Evolutionary conservation across 441 rosid genomes (phyloP), one percentile per base, ranked within the genome.

Genomic region (Corymbia calophylla): DNA sequence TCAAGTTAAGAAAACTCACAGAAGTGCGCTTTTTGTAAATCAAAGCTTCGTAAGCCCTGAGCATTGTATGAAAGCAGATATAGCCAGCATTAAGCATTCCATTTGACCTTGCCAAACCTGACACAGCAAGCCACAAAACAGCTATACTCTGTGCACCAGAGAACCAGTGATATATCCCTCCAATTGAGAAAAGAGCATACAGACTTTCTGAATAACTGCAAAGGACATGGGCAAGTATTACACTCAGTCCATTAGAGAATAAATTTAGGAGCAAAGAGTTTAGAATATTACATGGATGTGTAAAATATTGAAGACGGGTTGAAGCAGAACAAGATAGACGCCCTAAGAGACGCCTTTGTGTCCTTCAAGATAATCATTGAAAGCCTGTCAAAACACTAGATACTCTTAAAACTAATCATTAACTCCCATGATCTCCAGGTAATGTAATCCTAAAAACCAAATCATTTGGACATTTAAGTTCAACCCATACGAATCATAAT

Each of bases 31-130:
- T 96, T 92, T 93, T 94, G 89, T 90, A 8, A 87, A 94, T 92
- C 12, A 92, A 85, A 89, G 97, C 97, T 91, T 94, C 94, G 91
- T 96, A 96, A 88, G 93, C 95, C 91, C 70, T 94, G 92, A 96
- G 97, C 96, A 97, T 95, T 1, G 97, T 94, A 95, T 94, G 97
- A 92, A 96, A 96, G 93, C 99, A 94, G 87, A 95, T 89, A 92
- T 96, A 97, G 89, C 99, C 99, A 91, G 99, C 98, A 94, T 97
- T 96, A 89, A 97, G 94, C 93, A 97, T 93, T 89, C 99, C 99
- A 89, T 97, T 97, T 80, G 99, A 96, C 93, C 99, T 96, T 92
- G 99, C 97, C 94, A 93, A 94, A 66, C 96, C 94, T 89, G 98
- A 97, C 88, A 96, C 93, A 49, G 98, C 96, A 94, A 98, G 92